A percentile compares a stretch with the other conserved stretches of the same genome.
Conservation (phyloP, 2,329 filamentous ascomycete genomes). For the Fonsecaea pugnacius region DNA sequence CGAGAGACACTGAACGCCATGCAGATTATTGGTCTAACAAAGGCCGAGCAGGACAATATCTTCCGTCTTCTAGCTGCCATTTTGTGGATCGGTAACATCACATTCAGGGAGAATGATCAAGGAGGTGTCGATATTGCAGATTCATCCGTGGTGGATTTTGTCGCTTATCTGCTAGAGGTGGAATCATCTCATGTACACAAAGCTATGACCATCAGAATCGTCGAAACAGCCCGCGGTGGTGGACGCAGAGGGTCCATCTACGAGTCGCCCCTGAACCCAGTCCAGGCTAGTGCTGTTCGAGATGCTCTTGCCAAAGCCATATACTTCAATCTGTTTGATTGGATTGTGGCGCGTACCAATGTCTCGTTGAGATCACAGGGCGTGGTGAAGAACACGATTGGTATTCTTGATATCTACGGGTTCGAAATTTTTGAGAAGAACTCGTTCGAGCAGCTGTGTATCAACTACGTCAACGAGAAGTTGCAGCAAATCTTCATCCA, state of each 20-base stretch:
- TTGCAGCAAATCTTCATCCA: slow-evolving; percentile 99
- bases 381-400: slow-evolving; percentile 79
- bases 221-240: slow-evolving; percentile 69
- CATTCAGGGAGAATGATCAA: slow-evolving; percentile 84
- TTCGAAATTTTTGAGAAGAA: slow-evolving; percentile 99
- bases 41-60: slow-evolving; percentile 91
- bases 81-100: slow-evolving; percentile 92
- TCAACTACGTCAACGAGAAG: slow-evolving; percentile 99
- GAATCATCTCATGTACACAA: slow-evolving; percentile 78
- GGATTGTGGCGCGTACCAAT: slow-evolving; percentile 94
- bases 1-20: slow-evolving; percentile 91
- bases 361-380: slow-evolving; percentile 80
- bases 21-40: slow-evolving; percentile 86
- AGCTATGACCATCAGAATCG: slow-evolving; percentile 84
- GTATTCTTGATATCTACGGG: slow-evolving; percentile 97
- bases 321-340: slow-evolving; percentile 97
- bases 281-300: slow-evolving; percentile 82
- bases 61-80: slow-evolving; percentile 93
- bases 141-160: slow-evolving; percentile 88
- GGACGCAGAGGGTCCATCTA: slow-evolving; percentile 70
- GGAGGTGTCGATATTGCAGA: slow-evolving; percentile 87
- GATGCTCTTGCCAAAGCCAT: slow-evolving; percentile 95
- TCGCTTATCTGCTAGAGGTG: slow-evolving; percentile 91
- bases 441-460: slow-evolving; percentile 97
- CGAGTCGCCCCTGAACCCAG: slow-evolving; percentile 78